These are phyloP conservation scores for Paulownia fortunei DNA, from an alignment of 257 asterid species.

Conservation along the genomic window DNA sequence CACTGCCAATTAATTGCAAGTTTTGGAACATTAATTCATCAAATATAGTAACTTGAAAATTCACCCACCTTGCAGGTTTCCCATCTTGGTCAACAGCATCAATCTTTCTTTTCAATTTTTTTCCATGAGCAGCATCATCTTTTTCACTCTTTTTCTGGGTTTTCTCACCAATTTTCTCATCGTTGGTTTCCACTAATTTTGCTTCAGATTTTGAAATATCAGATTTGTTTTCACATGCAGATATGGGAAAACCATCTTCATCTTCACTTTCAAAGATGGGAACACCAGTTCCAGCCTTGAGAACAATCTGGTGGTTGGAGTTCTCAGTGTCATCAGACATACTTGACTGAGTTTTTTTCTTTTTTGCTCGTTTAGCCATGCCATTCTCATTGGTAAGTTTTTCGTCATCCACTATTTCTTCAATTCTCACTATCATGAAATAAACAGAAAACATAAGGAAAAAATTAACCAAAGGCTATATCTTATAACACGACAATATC, in stretches of 20 bases:
- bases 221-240: slow-evolving; percentile 40
- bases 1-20: background rate
- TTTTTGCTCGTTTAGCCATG: slow-evolving; percentile 51
- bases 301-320: slow-evolving; percentile 54
- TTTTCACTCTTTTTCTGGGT: slow-evolving; percentile 43
- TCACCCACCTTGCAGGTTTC: slow-evolving; percentile 54
- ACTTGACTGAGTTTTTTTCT: slow-evolving; percentile 53
- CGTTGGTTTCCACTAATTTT: slow-evolving; percentile 30
- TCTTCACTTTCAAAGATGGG: slow-evolving; percentile 81
- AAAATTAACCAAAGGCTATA: slow-evolving; percentile 1
- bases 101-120: slow-evolving; percentile 62
- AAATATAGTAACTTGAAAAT: slow-evolving; percentile 17
- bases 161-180: slow-evolving; percentile 38
- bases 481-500: background rate
- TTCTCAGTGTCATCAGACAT: slow-evolving; percentile 43
- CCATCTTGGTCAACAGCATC: slow-evolving; percentile 50
- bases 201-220: slow-evolving; percentile 34
- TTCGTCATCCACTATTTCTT: slow-evolving; percentile 84
- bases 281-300: slow-evolving; percentile 44
- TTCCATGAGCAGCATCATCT: slow-evolving; percentile 37
- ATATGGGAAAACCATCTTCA: slow-evolving; percentile 89
- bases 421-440: slow-evolving; percentile 68
- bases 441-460: slow-evolving; percentile 10
- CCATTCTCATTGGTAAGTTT: slow-evolving; percentile 52
- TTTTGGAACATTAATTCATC: background rate